Conservation (phyloP, 169 alveolate genomes). For the Plasmodium gonderi region DNA sequence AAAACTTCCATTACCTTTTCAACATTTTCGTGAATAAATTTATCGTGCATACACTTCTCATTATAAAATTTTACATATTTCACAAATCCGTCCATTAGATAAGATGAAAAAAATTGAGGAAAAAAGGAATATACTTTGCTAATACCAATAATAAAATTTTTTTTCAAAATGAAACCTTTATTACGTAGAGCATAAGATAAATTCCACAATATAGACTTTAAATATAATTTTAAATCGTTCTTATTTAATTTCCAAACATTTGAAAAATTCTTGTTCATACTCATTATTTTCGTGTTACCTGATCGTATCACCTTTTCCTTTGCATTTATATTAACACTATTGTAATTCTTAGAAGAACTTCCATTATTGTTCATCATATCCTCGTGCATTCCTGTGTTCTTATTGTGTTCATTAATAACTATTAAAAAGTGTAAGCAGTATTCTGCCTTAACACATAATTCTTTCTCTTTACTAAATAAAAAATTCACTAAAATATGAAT, state of each 20-base stretch:
- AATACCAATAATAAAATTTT: constrained; percentile 51
- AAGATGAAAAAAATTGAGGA: constrained; percentile 35
- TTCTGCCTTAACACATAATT: constrained; percentile 35
- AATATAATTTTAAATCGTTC: constrained; percentile 28
- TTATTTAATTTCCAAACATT: constrained; percentile 42
- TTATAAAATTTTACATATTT: constrained; percentile 16
- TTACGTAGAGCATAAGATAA: constrained; percentile 42
- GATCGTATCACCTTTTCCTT: not conserved
- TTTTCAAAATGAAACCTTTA: constrained; percentile 17
- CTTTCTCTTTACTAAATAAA: constrained; percentile 29
- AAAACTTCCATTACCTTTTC: constrained; percentile 26
- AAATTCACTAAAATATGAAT: constrained; percentile 44
- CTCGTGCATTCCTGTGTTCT: not conserved
- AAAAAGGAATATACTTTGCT: constrained; percentile 61
- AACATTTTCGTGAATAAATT: not conserved
- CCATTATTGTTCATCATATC: not conserved
- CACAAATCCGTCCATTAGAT: constrained; percentile 41
- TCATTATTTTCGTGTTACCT: not conserved
- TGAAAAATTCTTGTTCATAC: not conserved
- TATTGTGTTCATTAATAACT: constrained; percentile 18
- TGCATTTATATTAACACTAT: not conserved
- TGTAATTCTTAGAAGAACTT: not conserved
- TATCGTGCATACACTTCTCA: not conserved
- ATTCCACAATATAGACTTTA: constrained; percentile 40
- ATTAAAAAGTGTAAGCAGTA: constrained; percentile 7